These are phyloP conservation scores for Phlegmacium glaucopus DNA, from an alignment of 768 basidiomycete species.

Conservation along the genomic window DNA sequence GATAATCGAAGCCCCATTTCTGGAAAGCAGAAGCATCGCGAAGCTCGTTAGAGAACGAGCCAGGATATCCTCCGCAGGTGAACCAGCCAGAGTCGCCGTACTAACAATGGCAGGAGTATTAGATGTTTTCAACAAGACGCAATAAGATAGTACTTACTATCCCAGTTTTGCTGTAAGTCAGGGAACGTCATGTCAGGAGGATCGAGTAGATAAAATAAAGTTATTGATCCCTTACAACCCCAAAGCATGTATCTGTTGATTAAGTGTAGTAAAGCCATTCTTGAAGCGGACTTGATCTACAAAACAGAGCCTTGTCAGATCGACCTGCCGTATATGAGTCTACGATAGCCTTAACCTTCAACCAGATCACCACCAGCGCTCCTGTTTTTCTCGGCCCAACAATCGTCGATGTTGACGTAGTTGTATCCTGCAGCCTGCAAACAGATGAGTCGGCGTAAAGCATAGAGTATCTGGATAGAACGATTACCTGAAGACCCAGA, in stretches of 20 bases:
- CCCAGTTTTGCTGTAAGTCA: conserved; percentile 33
- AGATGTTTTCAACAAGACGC: background rate
- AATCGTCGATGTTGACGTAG: conserved; percentile 63
- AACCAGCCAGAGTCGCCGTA: conserved; percentile 64
- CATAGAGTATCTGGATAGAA: background rate
- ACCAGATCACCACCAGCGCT: conserved; percentile 48
- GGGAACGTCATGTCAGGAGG: background rate
- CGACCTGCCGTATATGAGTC: no score
- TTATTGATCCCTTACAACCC: conserved; percentile 43
- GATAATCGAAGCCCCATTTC: conserved; percentile 65
- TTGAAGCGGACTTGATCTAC: conserved; percentile 51
- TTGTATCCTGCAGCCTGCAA: conserved; percentile 54
- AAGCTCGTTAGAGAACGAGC: conserved; percentile 57
- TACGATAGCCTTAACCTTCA: conserved; percentile 34
- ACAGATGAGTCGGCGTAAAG: background rate
- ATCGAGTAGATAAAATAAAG: background rate
- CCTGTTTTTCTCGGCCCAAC: conserved; percentile 56
- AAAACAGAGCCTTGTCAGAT: background rate
- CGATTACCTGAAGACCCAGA: conserved; percentile 49
- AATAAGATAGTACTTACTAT: conserved; percentile 28
- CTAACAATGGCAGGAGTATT: conserved; percentile 23
- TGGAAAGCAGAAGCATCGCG: conserved; percentile 55
- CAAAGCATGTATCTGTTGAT: conserved; percentile 50
- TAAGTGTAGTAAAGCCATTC: conserved; percentile 54
- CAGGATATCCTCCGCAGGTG: conserved; percentile 66